Evolutionary conservation across 73 alveolate species (phyloP).

Genomic region (Paramecium octaurelia): DNA sequence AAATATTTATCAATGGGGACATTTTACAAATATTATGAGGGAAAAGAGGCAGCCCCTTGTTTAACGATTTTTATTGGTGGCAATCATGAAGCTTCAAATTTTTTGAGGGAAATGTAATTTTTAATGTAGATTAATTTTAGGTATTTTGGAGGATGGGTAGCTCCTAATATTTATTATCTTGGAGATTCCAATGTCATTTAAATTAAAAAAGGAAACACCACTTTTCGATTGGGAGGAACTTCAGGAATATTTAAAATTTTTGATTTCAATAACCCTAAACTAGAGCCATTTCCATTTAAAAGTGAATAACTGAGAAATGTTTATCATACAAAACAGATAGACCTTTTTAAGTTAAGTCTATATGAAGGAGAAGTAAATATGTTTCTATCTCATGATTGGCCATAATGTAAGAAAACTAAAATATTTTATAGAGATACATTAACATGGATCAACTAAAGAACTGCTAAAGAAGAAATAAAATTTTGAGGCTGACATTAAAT

Average conservation of each 20-base stretch:
- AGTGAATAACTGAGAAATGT: conserved; percentile 71
- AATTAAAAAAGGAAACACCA: conserved; percentile 65
- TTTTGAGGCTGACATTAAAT: conserved; percentile 53
- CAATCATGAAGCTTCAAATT: conserved; percentile 96
- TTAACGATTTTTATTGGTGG: conserved; percentile 95
- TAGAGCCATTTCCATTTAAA: conserved; percentile 76
- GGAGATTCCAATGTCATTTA: conserved; percentile 85
- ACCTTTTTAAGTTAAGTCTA: conserved; percentile 68
- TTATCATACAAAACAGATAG: conserved; percentile 86
- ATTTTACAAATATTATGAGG: conserved; percentile 68
- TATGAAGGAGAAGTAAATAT: conserved; percentile 51
- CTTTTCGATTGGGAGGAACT: conserved; percentile 84
- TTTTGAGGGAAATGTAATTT: conserved; percentile 70
- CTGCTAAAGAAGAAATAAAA: conserved; percentile 43
- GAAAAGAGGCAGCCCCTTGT: conserved; percentile 75
- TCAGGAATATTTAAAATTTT: conserved; percentile 89
- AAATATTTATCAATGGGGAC: conserved; percentile 76
- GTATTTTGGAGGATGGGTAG: conserved; percentile 95
- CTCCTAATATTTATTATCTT: conserved; percentile 88
- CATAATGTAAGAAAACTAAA: conserved; percentile 38
- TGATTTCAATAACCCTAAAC: conserved; percentile 83
- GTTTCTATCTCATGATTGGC: conserved; percentile 96
- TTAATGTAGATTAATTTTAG: conserved; percentile 8
- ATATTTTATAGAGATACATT: not conserved
- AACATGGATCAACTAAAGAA: conserved; percentile 39